A percentile compares a stretch with the other conserved stretches of the same genome.
Conservation (phyloP, 1,284 basidiomycete genomes). For the Pseudozyma hubeiensis region DNA sequence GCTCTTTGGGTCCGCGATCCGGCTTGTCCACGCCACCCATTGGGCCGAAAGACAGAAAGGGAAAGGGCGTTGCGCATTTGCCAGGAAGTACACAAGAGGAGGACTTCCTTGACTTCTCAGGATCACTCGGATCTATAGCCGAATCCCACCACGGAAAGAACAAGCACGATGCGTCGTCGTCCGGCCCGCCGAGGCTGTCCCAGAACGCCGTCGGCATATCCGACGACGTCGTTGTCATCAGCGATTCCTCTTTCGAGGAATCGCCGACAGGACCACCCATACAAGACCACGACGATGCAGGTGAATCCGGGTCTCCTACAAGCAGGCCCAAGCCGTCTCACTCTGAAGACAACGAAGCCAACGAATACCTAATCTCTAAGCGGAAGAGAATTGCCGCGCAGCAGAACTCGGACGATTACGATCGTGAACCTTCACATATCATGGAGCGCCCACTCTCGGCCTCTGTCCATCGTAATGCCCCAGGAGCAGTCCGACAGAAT, state of each 20-base stretch:
- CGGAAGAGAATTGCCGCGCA: too few relatives aligned
- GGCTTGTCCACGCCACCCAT: conserved; percentile 11
- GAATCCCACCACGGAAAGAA: too few relatives aligned
- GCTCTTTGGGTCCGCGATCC: background rate
- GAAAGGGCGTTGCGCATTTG: conserved; percentile 2
- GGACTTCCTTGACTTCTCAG: conserved; percentile 7
- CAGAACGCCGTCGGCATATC: background rate
- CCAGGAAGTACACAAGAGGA: conserved; percentile 24
- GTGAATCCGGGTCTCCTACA: too few relatives aligned
- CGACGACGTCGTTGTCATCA: conserved; percentile 16
- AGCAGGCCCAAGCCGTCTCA: too few relatives aligned
- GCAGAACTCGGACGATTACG: too few relatives aligned
- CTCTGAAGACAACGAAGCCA: too few relatives aligned
- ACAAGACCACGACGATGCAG: too few relatives aligned
- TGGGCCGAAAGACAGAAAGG: conserved; percentile 9
- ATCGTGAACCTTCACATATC: too few relatives aligned
- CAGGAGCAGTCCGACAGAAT: too few relatives aligned
- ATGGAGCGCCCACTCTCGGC: background rate
- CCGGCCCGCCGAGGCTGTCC: background rate
- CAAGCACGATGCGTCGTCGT: too few relatives aligned
- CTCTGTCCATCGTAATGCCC: background rate
- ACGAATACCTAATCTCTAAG: too few relatives aligned
- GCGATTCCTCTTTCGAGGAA: conserved; percentile 14
- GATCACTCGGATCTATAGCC: too few relatives aligned
- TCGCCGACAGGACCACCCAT: background rate